phyloP scores from a whole-genome alignment of 2,329 filamentous ascomycete genomes.

The Aspergillus terreus region DNA sequence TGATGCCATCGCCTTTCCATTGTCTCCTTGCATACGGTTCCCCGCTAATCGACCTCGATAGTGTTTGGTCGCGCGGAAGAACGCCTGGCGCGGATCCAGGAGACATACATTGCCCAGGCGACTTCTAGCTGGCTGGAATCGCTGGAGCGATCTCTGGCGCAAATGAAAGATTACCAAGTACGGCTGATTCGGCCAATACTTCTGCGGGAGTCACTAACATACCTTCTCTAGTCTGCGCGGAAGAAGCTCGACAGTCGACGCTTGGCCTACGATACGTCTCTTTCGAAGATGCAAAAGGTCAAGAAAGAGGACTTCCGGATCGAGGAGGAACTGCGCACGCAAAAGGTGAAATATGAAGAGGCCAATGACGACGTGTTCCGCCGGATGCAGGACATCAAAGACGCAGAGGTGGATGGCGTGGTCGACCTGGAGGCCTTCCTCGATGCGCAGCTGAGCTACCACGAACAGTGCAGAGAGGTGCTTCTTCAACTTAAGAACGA shows the following conservation, averaged over 20 bases:
- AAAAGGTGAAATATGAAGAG: constrained; percentile 96
- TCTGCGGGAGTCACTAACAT: not conserved
- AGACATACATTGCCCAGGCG: constrained; percentile 72
- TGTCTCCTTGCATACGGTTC: not conserved
- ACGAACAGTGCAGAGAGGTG: constrained; percentile 85
- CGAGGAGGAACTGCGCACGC: constrained; percentile 85
- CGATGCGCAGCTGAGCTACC: constrained; percentile 84
- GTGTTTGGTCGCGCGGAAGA: constrained; percentile 83
- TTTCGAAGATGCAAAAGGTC: constrained; percentile 85
- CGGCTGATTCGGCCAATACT: constrained; percentile 19
- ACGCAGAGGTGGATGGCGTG: constrained; percentile 79
- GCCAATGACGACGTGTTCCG: constrained; percentile 86
- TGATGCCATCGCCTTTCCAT: not conserved
- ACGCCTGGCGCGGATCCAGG: constrained; percentile 78
- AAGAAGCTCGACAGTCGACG: constrained; percentile 92
- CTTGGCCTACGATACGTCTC: constrained; percentile 84
- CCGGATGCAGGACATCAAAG: constrained; percentile 95
- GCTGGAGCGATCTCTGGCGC: constrained; percentile 80
- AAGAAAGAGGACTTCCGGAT: constrained; percentile 91
- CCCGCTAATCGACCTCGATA: constrained; percentile 26
- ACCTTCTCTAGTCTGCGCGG: constrained; percentile 59
- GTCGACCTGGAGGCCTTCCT: constrained; percentile 75
- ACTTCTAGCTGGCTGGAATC: constrained; percentile 85
- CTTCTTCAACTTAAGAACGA: constrained; percentile 66
- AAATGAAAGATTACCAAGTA: constrained; percentile 98